Evolutionary conservation across 805 yeast species (phyloP).

Genomic region (Kodamaea neixiangensis): DNA sequence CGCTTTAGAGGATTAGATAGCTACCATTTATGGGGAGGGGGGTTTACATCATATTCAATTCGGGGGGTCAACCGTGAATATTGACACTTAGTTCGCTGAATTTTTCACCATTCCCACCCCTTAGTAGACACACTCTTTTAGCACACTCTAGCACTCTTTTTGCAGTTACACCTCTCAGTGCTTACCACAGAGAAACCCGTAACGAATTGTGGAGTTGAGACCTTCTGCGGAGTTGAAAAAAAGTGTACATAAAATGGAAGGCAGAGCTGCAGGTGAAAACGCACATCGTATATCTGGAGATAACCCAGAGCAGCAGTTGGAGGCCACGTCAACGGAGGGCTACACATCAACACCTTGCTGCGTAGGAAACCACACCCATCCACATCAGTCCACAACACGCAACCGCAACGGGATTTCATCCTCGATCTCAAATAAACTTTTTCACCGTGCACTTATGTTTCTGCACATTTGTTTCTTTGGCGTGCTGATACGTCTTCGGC

Average conservation of each 20-base stretch:
- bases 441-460: not conserved
- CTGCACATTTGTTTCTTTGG: not conserved
- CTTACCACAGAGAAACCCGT: not conserved
- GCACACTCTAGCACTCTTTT: too few species aligned
- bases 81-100: not conserved
- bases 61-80: not conserved
- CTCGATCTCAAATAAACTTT: not conserved
- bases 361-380: too few species aligned
- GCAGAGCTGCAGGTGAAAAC: not conserved
- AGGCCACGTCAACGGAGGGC: too few species aligned
- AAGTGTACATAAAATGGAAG: not conserved
- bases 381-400: not conserved
- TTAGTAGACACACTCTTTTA: not conserved
- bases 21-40: too few species aligned
- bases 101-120: not conserved
- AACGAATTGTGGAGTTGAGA: not conserved
- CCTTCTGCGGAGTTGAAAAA: not conserved
- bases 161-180: not conserved
- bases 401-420: not conserved
- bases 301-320: too few species aligned
- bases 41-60: not conserved
- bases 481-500: not conserved
- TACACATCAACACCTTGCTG: too few species aligned
- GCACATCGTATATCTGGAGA: not conserved
- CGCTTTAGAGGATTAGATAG: too few species aligned